Evolutionary conservation across 2,329 filamentous ascomycete genomes (phyloP), one percentile per base, ranked within the genome.

Genomic region (Hymenoscyphus albidus): DNA sequence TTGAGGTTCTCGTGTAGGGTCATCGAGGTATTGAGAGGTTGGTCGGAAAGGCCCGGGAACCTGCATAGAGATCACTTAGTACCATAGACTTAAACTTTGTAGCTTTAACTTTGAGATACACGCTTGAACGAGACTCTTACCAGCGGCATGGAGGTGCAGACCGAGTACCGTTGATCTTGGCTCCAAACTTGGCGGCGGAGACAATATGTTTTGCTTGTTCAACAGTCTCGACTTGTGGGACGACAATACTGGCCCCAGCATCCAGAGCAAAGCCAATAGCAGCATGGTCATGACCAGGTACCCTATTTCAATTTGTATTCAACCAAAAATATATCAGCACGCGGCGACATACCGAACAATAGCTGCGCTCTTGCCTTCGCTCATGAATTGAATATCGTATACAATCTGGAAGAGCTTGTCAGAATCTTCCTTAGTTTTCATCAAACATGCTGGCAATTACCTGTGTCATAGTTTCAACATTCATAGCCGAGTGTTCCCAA

Each of bases 391-490:
- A 64, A 79, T 70, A 61, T 81, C 79, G 64, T 81, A 80, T 1
- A 82, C 79, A 73, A 82, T 80, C 74, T 77, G 42, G 5, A 27
- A 38, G 48, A 9, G 35, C 9, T 35, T 27, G 16, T 54, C n/a
- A 38, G 64, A 58, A 62, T 54, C 39, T 1, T 54, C 51, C 4
- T 51, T 6, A 32, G 5, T 27, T 32, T 39, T 3, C n/a, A 32
- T 14, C 18, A 2, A 27, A n/a, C 1, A 48, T 13, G 7, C 12
- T 10, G 58, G 14, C 27, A 51, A 66, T 64, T 61, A 77, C 75
- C 54, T 73, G 77, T 1, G 79, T 82, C 80, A 82, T 82, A n/a
- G 80, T 82, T 72, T 82, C 80, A 32, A 81, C 76, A 61, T 77
- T 76, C 69, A 78, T 80, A 2, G 79, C 71, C 7, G 74, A 75